Evolutionary conservation across 345 rosid genomes (phyloP), one percentile per base, ranked within the genome.

Genomic region (Sisymbrium altissimum): DNA sequence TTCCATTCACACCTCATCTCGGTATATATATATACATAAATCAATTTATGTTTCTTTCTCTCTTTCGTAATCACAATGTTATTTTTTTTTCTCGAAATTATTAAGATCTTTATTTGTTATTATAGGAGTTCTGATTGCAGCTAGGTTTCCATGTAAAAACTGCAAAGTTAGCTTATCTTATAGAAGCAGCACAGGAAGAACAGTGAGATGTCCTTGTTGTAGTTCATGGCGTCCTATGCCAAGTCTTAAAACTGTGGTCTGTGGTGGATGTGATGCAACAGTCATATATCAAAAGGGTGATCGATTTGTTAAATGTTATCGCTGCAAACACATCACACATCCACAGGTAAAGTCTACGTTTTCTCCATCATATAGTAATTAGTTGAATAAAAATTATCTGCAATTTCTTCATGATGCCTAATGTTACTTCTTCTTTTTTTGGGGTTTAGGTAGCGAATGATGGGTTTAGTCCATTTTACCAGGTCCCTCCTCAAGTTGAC

Each of bases 301-400:
- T 15, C 48, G 38, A 45, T n/a, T 64, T 75, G 79, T 75, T 67
- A 67, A 39, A 60, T 75, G 79, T 68, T 68, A 2, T 60, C 39
- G 5, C 17, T 75, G 79, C 73, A 61, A 60, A 18, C 73, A 67
- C 44, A 68, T 68, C 68, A 67, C 49, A 35, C 23, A 1, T 41
- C 45, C 46, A 59, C 9, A 15, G 33, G 78, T 75, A 40, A 75
- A 25, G 6, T 23, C 64, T 25, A n/a, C 9, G 9, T 57, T 2
- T 7, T 38, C 21, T 61, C 5, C 0, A 35, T 35, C 25, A 66
- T 58, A 18, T 18, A 48, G 29, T 14, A 52, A n/a, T n/a, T n/a
- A 21, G 18, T 49, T 55, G 46, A 50, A 6, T 21, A 5, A 23
- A 35, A 23, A 35, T 30, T 36, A 29, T 48, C 6, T 27, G 14